Conservation (phyloP, 2,329 filamentous ascomycete species). For the Neodidymelliopsis sp. region DNA sequence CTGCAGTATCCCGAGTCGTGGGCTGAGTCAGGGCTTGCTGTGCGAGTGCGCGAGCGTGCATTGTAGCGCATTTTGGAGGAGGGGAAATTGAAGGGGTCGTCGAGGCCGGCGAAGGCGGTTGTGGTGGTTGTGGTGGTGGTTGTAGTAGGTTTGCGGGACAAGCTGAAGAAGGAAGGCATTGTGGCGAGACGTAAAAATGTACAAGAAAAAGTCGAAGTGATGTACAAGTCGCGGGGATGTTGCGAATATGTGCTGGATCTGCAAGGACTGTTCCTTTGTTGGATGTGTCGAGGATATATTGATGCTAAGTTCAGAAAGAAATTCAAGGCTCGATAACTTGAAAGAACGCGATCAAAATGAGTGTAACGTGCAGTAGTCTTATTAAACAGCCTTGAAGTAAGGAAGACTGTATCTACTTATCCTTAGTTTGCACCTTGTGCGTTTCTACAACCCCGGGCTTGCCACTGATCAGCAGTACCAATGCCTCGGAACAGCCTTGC, state of each 20-base stretch:
- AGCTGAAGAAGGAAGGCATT: conserved; percentile 12
- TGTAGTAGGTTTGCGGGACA: not conserved
- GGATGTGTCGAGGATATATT: too few species aligned
- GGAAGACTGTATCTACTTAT: conserved; percentile 9
- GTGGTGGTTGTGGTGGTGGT: not conserved
- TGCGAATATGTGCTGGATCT: too few species aligned
- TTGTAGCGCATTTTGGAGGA: conserved; percentile 4
- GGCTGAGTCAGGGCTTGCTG: conserved; percentile 2
- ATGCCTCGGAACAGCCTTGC: conserved; percentile 11
- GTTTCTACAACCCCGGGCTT: conserved; percentile 6
- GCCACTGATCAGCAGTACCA: conserved; percentile 16
- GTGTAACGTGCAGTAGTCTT: not conserved
- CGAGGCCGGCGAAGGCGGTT: conserved; percentile 12
- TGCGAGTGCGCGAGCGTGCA: not conserved
- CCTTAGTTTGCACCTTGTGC: not conserved
- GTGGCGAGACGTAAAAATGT: not conserved
- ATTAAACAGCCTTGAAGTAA: not conserved
- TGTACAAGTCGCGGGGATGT: not conserved
- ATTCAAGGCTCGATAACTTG: too few species aligned
- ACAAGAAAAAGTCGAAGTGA: too few species aligned
- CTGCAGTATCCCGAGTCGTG: conserved; percentile 27
- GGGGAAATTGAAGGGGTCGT: conserved; percentile 18
- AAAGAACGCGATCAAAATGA: not conserved
- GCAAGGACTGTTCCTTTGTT: too few species aligned
- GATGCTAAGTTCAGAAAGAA: too few species aligned